Evolutionary conservation across 371 early-diverging fungal genomes (phyloP).

Genomic region (Caulochytrium protostelioides): DNA sequence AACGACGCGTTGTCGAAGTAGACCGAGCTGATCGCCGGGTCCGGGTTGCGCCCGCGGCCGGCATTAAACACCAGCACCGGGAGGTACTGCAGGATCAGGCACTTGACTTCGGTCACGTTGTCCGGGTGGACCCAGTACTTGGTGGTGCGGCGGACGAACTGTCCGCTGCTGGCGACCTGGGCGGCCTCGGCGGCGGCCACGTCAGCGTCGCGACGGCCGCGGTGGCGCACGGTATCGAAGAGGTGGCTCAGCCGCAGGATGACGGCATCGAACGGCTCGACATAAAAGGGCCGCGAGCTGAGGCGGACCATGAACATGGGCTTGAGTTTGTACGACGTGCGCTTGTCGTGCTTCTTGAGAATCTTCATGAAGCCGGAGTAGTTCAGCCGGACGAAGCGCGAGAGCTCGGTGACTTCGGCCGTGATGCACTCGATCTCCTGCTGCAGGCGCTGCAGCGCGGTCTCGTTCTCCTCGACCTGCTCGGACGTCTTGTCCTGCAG

Average conservation of each 20-base stretch:
- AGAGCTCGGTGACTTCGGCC: constrained; percentile 69
- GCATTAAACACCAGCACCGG: constrained; percentile 84
- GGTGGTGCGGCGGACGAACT: constrained; percentile 64
- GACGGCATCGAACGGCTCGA: constrained; percentile 62
- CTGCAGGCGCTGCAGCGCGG: constrained; percentile 26
- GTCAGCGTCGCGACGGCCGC: constrained; percentile 48
- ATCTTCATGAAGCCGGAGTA: constrained; percentile 91
- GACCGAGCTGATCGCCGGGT: constrained; percentile 85
- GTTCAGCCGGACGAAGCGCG: constrained; percentile 81
- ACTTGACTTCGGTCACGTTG: constrained; percentile 89
- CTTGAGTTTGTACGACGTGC: constrained; percentile 59
- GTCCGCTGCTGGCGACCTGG: constrained; percentile 41
- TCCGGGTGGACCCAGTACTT: constrained; percentile 99
- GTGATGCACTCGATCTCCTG: constrained; percentile 60
- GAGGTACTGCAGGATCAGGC: constrained; percentile 72
- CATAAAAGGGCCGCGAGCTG: constrained; percentile 68
- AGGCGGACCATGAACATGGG: constrained; percentile 72
- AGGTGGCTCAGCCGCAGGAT: constrained; percentile 71
- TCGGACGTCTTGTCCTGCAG: constrained; percentile 19
- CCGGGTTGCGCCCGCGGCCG: constrained; percentile 42
- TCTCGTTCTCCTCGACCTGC: constrained; percentile 23
- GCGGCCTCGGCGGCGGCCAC: constrained; percentile 16
- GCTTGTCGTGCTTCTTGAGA: constrained; percentile 92
- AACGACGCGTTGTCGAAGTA: constrained; percentile 90
- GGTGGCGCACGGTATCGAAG: constrained; percentile 67